Percentiles rank a stretch among this genome's conserved stretches.
Evolutionary conservation across 441 rosid species (phyloP).

Genomic region (Pelargonium fulgidum): DNA sequence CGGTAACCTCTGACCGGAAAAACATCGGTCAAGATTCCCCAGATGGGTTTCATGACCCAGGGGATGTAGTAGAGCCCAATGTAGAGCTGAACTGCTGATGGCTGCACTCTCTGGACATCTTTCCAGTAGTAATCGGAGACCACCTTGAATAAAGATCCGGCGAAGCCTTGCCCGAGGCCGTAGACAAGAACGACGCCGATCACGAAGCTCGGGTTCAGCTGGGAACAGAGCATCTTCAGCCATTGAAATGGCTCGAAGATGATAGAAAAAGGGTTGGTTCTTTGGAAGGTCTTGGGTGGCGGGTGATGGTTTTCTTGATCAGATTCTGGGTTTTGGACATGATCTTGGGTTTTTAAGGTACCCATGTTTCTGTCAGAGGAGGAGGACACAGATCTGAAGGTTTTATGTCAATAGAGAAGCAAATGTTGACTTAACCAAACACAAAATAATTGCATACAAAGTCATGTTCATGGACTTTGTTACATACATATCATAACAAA

Average conservation of each 20-base stretch:
- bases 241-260: constrained; percentile 61
- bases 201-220: constrained; percentile 53
- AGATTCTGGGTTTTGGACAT: background rate
- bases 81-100: constrained; percentile 59
- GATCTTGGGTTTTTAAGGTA: background rate
- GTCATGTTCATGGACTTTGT: background rate
- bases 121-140: constrained; percentile 73
- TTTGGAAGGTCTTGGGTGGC: background rate
- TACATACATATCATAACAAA: no score
- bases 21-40: constrained; percentile 76
- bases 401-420: background rate
- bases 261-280: constrained; percentile 23
- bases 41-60: constrained; percentile 74
- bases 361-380: background rate
- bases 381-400: background rate
- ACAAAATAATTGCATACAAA: background rate
- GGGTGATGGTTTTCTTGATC: background rate
- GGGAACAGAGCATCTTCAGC: constrained; percentile 58
- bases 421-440: background rate
- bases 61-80: constrained; percentile 66
- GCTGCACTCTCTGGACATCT: constrained; percentile 64
- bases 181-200: constrained; percentile 57
- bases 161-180: constrained; percentile 70
- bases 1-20: constrained; percentile 61
- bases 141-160: constrained; percentile 62